Evolutionary conservation across 805 yeast genomes (phyloP).

Genomic region (Hanseniaspora opuntiae): DNA sequence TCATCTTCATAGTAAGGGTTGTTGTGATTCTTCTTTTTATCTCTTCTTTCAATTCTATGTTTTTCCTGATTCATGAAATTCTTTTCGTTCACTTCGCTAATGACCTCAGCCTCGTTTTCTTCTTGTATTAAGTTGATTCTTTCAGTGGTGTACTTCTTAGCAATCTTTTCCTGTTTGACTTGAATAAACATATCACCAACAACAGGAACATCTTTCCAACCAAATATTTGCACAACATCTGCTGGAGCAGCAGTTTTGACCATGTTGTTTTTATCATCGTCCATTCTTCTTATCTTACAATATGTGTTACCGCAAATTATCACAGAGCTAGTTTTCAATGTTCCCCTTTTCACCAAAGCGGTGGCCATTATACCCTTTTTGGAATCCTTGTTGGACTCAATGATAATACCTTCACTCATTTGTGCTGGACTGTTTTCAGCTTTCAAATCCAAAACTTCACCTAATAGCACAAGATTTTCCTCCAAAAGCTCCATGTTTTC

Average conservation of each 20-base stretch:
- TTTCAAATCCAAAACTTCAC: conserved; percentile 70
- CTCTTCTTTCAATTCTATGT: conserved; percentile 17
- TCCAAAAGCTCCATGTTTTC: conserved; percentile 79
- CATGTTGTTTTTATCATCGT: conserved; percentile 50
- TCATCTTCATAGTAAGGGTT: conserved; percentile 30
- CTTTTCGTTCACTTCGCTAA: conserved; percentile 57
- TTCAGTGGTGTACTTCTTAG: conserved; percentile 60
- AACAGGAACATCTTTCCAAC: conserved; percentile 87
- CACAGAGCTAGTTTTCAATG: conserved; percentile 53
- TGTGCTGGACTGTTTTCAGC: conserved; percentile 39
- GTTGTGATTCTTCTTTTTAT: conserved; percentile 34
- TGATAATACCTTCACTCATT: conserved; percentile 63
- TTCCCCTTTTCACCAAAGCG: conserved; percentile 67
- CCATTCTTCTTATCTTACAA: conserved; percentile 70
- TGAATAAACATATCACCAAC: conserved; percentile 79
- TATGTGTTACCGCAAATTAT: conserved; percentile 77
- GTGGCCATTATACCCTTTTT: conserved; percentile 83
- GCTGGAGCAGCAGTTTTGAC: conserved; percentile 62
- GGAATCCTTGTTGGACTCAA: conserved; percentile 71
- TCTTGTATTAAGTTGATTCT: conserved; percentile 49
- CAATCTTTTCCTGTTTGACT: conserved; percentile 58
- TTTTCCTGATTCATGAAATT: conserved; percentile 28
- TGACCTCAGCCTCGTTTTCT: conserved; percentile 45
- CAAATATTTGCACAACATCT: conserved; percentile 77
- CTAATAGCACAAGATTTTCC: conserved; percentile 71